Percentiles rank a stretch among this genome's conserved stretches.
phyloP scores from a whole-genome alignment of 257 asterid species.

The Verbascum thapsus region DNA sequence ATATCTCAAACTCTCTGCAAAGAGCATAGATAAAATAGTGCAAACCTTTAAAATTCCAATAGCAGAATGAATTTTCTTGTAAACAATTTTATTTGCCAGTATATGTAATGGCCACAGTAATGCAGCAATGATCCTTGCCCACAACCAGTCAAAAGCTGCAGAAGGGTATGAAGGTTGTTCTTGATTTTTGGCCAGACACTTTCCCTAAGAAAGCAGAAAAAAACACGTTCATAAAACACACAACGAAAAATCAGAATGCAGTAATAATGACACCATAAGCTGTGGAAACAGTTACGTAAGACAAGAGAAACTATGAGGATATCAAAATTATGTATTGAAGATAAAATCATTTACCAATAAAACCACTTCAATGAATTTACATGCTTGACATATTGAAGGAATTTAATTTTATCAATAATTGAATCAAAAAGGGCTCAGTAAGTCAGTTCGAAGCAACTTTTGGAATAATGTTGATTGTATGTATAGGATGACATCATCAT shows the following conservation, averaged over 20 bases:
- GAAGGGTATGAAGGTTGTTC: slow-evolving; percentile 63
- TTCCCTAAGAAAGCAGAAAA: slow-evolving; percentile 56
- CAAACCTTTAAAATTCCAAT: slow-evolving; percentile 86
- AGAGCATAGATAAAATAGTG: slow-evolving; percentile 3
- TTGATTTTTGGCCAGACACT: slow-evolving; percentile 64
- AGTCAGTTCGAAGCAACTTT: background rate
- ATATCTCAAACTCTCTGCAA: background rate
- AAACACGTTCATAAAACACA: slow-evolving; percentile 23
- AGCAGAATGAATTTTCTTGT: slow-evolving; percentile 69
- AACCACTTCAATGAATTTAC: background rate
- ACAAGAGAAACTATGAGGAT: background rate
- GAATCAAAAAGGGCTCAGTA: background rate
- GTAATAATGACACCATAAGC: slow-evolving; percentile 3
- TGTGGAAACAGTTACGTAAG: background rate
- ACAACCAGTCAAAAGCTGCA: slow-evolving; percentile 66
- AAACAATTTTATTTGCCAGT: slow-evolving; percentile 75
- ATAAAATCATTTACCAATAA: background rate
- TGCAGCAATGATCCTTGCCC: slow-evolving; percentile 64
- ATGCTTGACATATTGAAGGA: slow-evolving; percentile 2
- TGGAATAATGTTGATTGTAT: background rate
- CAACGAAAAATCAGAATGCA: slow-evolving; percentile 22
- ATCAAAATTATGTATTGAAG: background rate
- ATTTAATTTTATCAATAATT: background rate
- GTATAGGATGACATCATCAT: too few relatives aligned
- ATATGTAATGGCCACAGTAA: slow-evolving; percentile 72